phyloP scores from a whole-genome alignment of 2,329 filamentous ascomycete species.

The Stachybotrys echinatus region DNA sequence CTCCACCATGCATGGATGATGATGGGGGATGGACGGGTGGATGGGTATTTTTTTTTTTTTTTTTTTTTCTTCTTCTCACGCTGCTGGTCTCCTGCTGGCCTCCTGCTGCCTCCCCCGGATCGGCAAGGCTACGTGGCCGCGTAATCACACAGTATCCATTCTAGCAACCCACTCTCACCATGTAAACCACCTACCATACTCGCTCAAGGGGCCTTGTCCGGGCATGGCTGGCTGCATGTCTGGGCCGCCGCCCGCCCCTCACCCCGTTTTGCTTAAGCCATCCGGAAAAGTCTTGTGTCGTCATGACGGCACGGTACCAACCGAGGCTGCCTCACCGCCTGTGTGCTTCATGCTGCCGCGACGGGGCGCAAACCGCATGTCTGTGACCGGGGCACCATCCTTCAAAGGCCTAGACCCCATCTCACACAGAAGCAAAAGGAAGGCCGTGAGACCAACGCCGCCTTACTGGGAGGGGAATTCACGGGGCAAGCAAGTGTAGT shows the following conservation, averaged over 20 bases:
- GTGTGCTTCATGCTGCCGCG: not conserved
- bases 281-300: not conserved
- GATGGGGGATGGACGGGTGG: too few species aligned
- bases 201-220: not conserved
- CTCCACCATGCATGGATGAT: not conserved
- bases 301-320: not conserved
- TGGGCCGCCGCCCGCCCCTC: too few species aligned
- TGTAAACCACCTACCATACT: not conserved
- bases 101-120: not conserved
- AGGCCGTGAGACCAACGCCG: too few species aligned
- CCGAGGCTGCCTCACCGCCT: not conserved
- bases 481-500: not conserved
- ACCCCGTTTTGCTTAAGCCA: not conserved
- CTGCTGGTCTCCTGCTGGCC: too few species aligned
- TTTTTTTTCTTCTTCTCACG: too few species aligned
- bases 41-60: too few species aligned
- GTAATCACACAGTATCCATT: not conserved
- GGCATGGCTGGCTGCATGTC: not conserved
- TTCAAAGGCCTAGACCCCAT: too few species aligned
- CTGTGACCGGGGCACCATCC: too few species aligned
- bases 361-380: too few species aligned
- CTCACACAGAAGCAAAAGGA: too few species aligned
- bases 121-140: not conserved
- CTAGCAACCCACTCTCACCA: not conserved
- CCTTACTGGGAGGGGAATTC: too few species aligned